Evolutionary conservation across 805 yeast genomes (phyloP).

Genomic region (Lipomyces oligophaga): DNA sequence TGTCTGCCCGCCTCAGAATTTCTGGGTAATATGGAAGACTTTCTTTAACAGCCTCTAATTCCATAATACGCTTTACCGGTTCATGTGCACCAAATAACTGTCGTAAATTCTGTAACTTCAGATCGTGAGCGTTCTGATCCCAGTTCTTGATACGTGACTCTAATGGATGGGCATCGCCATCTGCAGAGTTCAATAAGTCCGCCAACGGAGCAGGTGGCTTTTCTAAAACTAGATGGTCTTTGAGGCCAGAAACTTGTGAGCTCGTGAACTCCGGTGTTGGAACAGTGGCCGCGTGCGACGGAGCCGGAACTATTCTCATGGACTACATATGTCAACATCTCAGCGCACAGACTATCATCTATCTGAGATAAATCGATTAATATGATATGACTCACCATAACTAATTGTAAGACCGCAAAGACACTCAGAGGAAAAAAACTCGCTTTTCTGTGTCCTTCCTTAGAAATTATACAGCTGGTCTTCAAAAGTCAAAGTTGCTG

Average conservation of each 20-base stretch:
- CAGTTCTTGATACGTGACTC: constrained; percentile 71
- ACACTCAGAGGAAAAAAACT: too few relatives aligned
- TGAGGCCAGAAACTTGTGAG: constrained; percentile 11
- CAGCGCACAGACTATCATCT: too few relatives aligned
- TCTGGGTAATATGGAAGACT: constrained; percentile 26
- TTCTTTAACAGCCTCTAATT: constrained; percentile 50
- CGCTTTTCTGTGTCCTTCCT: too few relatives aligned
- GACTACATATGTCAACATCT: constrained; percentile 19
- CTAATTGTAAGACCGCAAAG: too few relatives aligned
- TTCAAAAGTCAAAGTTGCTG: too few relatives aligned
- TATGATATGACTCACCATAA: too few relatives aligned
- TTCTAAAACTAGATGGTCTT: constrained; percentile 15
- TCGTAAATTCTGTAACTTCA: constrained; percentile 72
- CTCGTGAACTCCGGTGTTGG: constrained; percentile 16
- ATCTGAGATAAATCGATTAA: too few relatives aligned
- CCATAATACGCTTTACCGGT: constrained; percentile 91
- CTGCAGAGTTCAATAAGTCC: constrained; percentile 50
- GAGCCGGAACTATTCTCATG: constrained; percentile 12
- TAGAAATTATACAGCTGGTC: too few relatives aligned
- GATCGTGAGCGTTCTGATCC: constrained; percentile 70
- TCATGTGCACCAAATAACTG: constrained; percentile 88
- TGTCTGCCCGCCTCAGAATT: constrained; percentile 24
- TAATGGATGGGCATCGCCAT: constrained; percentile 70
- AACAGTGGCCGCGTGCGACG: constrained; percentile 11
- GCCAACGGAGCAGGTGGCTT: constrained; percentile 22